These are phyloP conservation scores for button mushroom (Agaricus bisporus) DNA, from an alignment of 768 basidiomycete genomes.

Conservation along the genomic window DNA sequence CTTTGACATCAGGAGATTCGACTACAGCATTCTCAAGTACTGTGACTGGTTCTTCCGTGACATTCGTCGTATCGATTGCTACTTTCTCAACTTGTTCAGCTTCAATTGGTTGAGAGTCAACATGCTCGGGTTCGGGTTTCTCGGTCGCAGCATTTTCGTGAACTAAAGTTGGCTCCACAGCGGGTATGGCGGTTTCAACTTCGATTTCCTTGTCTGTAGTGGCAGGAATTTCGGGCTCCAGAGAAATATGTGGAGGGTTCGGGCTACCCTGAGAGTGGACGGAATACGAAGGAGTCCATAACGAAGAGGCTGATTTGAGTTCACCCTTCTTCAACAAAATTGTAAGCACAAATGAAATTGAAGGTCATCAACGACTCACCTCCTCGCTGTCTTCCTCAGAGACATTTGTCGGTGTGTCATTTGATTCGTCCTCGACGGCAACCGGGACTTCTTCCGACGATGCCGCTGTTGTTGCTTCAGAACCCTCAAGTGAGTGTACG, in stretches of 20 bases:
- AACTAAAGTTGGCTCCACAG: neutral
- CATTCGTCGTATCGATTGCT: neutral
- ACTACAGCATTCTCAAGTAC: neutral
- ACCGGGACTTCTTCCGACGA: neutral
- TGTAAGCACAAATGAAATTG: neutral
- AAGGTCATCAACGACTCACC: neutral
- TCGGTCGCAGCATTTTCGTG: neutral
- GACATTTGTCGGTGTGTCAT: neutral
- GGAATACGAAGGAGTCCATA: slow-evolving; percentile 36
- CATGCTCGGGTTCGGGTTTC: neutral
- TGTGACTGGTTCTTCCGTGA: neutral
- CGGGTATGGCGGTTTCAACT: neutral
- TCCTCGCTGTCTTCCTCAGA: neutral
- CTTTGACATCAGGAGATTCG: neutral
- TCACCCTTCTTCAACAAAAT: neutral
- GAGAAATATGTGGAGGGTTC: slow-evolving; percentile 7
- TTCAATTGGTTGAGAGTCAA: neutral
- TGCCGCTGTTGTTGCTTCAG: slow-evolving; percentile 1
- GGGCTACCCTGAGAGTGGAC: slow-evolving; percentile 34
- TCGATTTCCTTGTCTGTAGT: neutral
- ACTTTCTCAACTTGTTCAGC: neutral
- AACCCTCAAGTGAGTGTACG: slow-evolving; percentile 1
- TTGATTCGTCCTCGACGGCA: neutral
- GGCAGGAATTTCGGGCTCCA: neutral
- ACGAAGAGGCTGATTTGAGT: neutral